Conservation (phyloP, 805 yeast genomes). For the Spathaspora gorwiae region DNA sequence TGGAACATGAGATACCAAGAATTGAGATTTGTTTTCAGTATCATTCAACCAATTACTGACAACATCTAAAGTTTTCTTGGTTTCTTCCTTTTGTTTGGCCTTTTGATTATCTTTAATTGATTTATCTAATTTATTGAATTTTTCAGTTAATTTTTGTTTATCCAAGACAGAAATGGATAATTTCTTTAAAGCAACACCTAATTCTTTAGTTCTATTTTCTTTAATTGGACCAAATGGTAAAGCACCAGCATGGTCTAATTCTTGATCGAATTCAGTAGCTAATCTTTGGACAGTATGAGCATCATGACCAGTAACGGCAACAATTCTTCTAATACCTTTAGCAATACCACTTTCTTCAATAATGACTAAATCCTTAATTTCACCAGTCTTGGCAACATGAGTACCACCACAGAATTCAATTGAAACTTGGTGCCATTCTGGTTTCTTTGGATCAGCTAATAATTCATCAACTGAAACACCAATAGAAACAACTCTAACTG, state of each 20-base stretch:
- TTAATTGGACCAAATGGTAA: conserved; percentile 71
- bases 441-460: conserved; percentile 62
- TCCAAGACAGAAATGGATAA: conserved; percentile 75
- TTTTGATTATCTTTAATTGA: conserved; percentile 83
- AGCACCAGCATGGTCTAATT: conserved; percentile 54
- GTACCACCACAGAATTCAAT: conserved; percentile 99
- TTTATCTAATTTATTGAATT: conserved; percentile 78
- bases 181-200: conserved; percentile 80
- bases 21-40: conserved; percentile 48
- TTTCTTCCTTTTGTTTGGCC: conserved; percentile 81
- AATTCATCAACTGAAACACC: conserved; percentile 87
- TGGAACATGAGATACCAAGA: conserved; percentile 61
- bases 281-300: conserved; percentile 87
- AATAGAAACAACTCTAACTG: conserved; percentile 95
- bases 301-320: conserved; percentile 89
- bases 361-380: conserved; percentile 84
- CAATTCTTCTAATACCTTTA: conserved; percentile 96
- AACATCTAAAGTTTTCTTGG: conserved; percentile 72
- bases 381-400: conserved; percentile 88
- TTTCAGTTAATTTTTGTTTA: conserved; percentile 70
- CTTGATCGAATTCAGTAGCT: conserved; percentile 65
- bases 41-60: conserved; percentile 63
- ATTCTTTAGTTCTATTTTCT: conserved; percentile 77
- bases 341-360: conserved; percentile 97
- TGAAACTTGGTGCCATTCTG: conserved; percentile 73